Conservation (phyloP, 345 rosid species). For the Lepidium sativum region DNA sequence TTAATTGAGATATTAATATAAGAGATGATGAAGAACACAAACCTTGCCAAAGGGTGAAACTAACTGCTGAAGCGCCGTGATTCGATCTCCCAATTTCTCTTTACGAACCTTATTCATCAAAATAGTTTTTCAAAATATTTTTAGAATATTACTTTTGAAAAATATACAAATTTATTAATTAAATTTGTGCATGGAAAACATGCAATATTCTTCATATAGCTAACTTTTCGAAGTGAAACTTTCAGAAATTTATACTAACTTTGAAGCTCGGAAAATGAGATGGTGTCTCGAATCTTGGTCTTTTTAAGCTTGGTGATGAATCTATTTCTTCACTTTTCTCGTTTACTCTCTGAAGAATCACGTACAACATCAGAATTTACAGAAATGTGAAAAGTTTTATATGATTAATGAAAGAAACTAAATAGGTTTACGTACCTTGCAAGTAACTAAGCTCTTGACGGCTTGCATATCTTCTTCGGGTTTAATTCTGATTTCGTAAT, state of each 20-base stretch:
- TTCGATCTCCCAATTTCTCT: constrained; percentile 95
- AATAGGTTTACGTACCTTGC: constrained; percentile 1
- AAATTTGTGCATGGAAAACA: background rate
- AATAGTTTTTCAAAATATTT: background rate
- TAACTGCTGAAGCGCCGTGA: constrained; percentile 92
- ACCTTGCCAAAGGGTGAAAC: constrained; percentile 99
- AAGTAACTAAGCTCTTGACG: background rate
- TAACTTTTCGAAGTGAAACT: background rate
- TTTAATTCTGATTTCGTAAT: background rate
- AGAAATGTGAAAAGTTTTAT: background rate
- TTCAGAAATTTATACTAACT: constrained; percentile 30
- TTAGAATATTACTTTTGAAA: background rate
- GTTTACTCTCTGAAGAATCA: constrained; percentile 26
- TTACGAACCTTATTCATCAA: constrained; percentile 53
- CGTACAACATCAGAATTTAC: constrained; percentile 8
- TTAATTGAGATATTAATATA: background rate
- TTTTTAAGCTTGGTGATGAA: constrained; percentile 36
- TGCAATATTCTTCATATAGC: background rate
- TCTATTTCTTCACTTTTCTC: constrained; percentile 33
- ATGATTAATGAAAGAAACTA: background rate
- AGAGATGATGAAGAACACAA: constrained; percentile 10
- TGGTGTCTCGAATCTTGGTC: constrained; percentile 62
- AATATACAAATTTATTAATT: too few species aligned
- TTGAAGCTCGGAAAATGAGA: constrained; percentile 73
- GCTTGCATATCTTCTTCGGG: background rate